phyloP scores from a whole-genome alignment of 306 rosid genomes.

The Echinosophora koreensis region DNA sequence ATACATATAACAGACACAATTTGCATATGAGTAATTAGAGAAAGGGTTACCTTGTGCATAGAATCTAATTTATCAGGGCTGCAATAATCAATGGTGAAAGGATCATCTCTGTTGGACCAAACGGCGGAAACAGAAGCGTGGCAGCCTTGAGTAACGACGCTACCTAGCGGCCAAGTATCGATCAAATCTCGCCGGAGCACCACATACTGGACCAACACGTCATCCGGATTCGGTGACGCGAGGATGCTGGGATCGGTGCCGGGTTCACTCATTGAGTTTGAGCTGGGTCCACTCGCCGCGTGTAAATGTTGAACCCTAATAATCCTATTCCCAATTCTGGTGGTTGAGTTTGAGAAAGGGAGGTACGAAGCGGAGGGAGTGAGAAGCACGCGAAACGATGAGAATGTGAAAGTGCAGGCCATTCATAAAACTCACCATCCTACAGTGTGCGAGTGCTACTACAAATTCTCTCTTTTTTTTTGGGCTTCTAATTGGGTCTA shows the following conservation, averaged over 20 bases:
- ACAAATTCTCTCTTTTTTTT: no score
- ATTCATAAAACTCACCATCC: no score
- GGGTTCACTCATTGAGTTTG: slow-evolving; percentile 75
- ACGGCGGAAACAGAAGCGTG: slow-evolving; percentile 89
- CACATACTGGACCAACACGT: slow-evolving; percentile 79
- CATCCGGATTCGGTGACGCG: slow-evolving; percentile 43
- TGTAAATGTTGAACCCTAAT: slow-evolving; percentile 33
- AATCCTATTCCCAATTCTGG: neutral
- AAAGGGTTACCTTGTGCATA: slow-evolving; percentile 72
- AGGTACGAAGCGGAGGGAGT: slow-evolving; percentile 35
- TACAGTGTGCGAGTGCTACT: no score
- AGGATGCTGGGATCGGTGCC: slow-evolving; percentile 24
- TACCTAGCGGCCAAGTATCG: slow-evolving; percentile 86
- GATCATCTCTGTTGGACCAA: slow-evolving; percentile 78
- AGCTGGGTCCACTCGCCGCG: slow-evolving; percentile 48
- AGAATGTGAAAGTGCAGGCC: slow-evolving; percentile 49
- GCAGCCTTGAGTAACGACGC: slow-evolving; percentile 89
- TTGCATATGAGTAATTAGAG: no score
- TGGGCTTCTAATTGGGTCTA: no score
- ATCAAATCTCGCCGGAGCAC: slow-evolving; percentile 95
- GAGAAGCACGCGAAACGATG: slow-evolving; percentile 50
- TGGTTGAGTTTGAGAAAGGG: slow-evolving; percentile 7
- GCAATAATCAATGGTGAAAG: slow-evolving; percentile 67
- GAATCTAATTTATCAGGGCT: slow-evolving; percentile 78
- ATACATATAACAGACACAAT: no score